Base-by-base conservation (phyloP, 805 yeast species). In the Kazachstania kunashirensis region DNA sequence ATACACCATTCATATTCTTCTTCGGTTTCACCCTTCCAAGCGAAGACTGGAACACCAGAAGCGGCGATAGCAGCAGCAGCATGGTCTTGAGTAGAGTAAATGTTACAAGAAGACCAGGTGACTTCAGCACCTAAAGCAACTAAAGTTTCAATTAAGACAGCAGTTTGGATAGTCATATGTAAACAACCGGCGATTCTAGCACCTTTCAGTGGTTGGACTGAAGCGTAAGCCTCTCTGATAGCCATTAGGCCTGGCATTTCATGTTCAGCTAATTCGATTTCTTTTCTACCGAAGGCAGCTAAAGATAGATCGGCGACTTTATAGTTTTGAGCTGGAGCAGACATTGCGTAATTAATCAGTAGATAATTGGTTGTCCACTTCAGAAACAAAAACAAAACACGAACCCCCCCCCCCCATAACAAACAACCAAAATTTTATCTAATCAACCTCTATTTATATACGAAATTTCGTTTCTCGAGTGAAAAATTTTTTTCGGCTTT, bases 21-120 rank as follows among this genome's bases (percentile, higher is more conserved):
- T 70, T 89, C 98, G 67, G 97, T 85, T 79, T 89, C 97, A 66
- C 98, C 97, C 78, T 89, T 89, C 98, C 98, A 89, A 59, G 98
- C 98, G 56, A 85, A 89, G 51, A 89, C 98, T 62, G 98, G 97
- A 43, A 89, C 94, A 72, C 98, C 98, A 52, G 96, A 68, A 53
- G 97, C 98, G 56, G 98, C 98, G 66, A 89, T 92, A 57, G 97
- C 97, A 61, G 98, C 96, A 58, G 98, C 97, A 55, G 97, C 97
- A 67, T 89, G 97, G 71, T 89, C 98, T 75, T 89, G 98, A 52
- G 98, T 89, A 55, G 97, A 88, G 81, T 84, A 89, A 59, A 89
- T 89, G 94, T 89, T 89, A 78, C 98, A 89, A 34, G 96, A 85
- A 48, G 96, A 77, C 98, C 98, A 89, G 61, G 98, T 92, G 47